A percentile compares a stretch with the other conserved stretches of the same genome.
Conservation (phyloP, 805 yeast genomes). For the Candida dajiaensis region DNA sequence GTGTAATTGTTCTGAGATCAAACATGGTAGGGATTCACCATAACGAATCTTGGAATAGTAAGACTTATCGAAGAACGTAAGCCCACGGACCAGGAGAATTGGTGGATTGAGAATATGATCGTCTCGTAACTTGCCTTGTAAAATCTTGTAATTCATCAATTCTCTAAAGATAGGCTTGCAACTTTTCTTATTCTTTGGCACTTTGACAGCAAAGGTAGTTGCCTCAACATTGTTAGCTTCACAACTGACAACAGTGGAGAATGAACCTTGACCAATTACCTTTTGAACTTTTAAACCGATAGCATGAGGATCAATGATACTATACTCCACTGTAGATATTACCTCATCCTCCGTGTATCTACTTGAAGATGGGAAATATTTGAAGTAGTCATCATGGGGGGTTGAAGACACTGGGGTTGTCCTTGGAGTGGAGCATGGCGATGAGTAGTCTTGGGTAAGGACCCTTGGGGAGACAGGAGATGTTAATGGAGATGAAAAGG, state of each 20-base stretch:
- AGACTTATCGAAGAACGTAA: constrained; percentile 12
- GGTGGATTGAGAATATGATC: constrained; percentile 12
- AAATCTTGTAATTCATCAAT: constrained; percentile 13
- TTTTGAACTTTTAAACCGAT: background rate
- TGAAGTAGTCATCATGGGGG: background rate
- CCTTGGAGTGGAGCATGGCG: background rate
- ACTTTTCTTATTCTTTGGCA: constrained; percentile 12
- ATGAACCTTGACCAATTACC: constrained; percentile 16
- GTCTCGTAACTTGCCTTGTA: constrained; percentile 7
- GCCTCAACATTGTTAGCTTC: background rate
- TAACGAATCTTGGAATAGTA: constrained; percentile 8
- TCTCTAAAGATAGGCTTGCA: constrained; percentile 15
- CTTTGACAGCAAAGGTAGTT: constrained; percentile 14
- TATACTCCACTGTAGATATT: background rate
- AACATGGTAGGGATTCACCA: constrained; percentile 15
- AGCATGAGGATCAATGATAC: background rate
- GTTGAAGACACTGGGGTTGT: background rate
- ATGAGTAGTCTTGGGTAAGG: background rate
- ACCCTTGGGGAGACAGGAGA: background rate
- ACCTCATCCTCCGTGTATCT: background rate
- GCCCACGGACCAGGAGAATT: constrained; percentile 14
- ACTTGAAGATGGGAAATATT: background rate
- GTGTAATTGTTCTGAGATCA: constrained; percentile 8
- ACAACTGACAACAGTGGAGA: constrained; percentile 15
- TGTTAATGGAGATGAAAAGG: background rate